Percentiles rank a stretch among this genome's conserved stretches.
Evolutionary conservation across 2,329 filamentous ascomycete genomes (phyloP).

Genomic region (Neofusicoccum kwambonambiense): DNA sequence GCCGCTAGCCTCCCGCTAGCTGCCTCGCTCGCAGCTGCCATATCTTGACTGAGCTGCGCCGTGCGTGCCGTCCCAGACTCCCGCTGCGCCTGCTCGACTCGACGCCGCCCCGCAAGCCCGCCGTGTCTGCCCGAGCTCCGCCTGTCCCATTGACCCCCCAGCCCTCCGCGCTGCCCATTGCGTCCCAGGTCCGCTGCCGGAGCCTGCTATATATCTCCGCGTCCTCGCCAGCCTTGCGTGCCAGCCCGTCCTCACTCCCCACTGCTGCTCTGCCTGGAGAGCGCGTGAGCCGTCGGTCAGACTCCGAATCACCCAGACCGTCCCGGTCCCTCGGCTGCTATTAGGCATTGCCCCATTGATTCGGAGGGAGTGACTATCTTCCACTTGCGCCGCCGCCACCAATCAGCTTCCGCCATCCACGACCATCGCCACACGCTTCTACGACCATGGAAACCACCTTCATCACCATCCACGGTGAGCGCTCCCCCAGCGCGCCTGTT

Average conservation of each 20-base stretch:
- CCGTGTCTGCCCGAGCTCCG: background rate
- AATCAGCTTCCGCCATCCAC: background rate
- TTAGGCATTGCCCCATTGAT: constrained; percentile 17
- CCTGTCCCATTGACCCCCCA: background rate
- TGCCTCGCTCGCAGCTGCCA: constrained; percentile 1
- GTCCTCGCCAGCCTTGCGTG: background rate
- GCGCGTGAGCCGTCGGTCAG: background rate
- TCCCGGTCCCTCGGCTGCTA: constrained; percentile 12
- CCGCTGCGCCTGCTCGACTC: background rate
- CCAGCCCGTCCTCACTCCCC: background rate
- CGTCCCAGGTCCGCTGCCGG: background rate
- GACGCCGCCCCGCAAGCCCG: background rate
- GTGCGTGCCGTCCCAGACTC: background rate
- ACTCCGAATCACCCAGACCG: constrained; percentile 15
- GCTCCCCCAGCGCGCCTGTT: background rate
- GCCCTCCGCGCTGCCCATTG: background rate
- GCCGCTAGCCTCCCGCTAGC: background rate
- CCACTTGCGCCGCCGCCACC: background rate
- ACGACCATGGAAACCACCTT: constrained; percentile 76
- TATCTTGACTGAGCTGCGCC: background rate
- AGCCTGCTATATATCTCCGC: background rate
- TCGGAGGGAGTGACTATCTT: constrained; percentile 5
- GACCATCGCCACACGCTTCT: background rate
- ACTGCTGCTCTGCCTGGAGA: background rate
- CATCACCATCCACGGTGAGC: constrained; percentile 80